phyloP scores from a whole-genome alignment of 306 rosid genomes.

The Trifolium dubium region DNA sequence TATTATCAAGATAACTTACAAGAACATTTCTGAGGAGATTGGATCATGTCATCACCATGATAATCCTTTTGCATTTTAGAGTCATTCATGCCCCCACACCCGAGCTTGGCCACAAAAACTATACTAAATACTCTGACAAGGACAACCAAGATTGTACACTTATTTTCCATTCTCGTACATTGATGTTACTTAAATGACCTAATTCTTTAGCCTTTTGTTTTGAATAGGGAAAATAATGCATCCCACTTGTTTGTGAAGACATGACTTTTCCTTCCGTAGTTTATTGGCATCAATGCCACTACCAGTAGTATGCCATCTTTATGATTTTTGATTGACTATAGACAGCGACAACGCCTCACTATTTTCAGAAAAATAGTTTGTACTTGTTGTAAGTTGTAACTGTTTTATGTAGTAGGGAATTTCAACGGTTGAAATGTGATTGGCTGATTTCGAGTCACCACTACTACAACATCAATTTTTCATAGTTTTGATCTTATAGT shows the following conservation, averaged over 20 bases:
- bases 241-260: constrained; percentile 37
- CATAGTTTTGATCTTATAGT: too few relatives aligned
- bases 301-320: neutral
- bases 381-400: too few relatives aligned
- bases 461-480: too few relatives aligned
- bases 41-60: neutral
- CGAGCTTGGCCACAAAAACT: constrained; percentile 32
- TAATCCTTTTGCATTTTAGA: neutral
- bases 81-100: constrained; percentile 2
- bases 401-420: too few relatives aligned
- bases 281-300: neutral
- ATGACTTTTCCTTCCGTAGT: constrained; percentile 7
- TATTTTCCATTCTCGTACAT: constrained; percentile 39
- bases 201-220: constrained; percentile 3
- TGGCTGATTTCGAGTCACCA: too few relatives aligned
- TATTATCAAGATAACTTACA: too few relatives aligned
- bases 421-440: too few relatives aligned
- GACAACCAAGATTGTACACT: constrained; percentile 23
- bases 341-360: constrained; percentile 40
- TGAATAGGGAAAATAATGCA: constrained; percentile 40
- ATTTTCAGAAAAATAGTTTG: constrained; percentile 5
- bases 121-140: constrained; percentile 23
- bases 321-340: neutral
- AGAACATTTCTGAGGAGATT: neutral
- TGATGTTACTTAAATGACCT: constrained; percentile 34